phyloP scores from a whole-genome alignment of 495 filamentous ascomycete species.

The Xylona heveae region DNA sequence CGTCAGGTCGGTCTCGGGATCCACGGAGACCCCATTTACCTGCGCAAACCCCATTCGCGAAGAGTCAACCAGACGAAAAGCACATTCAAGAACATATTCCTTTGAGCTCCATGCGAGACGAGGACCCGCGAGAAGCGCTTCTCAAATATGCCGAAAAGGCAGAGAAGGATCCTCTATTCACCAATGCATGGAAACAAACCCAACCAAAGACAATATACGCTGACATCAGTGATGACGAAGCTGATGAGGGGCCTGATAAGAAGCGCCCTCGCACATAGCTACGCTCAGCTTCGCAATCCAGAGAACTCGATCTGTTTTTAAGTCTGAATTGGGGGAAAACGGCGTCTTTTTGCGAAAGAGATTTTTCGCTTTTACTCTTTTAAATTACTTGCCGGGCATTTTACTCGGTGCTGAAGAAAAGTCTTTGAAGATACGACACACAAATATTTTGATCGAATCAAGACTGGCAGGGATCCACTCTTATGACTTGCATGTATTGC shows the following conservation, averaged over 20 bases:
- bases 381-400: no score
- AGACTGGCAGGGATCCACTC: no score
- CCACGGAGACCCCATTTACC: conserved; percentile 66
- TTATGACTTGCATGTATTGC: no score
- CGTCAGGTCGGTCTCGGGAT: conserved; percentile 60
- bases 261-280: conserved; percentile 31
- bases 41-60: conserved; percentile 72
- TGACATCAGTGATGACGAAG: conserved; percentile 81
- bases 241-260: conserved; percentile 41
- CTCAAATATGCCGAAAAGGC: conserved; percentile 90
- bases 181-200: conserved; percentile 75
- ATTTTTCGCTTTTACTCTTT: no score
- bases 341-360: no score
- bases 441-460: no score
- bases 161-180: conserved; percentile 85
- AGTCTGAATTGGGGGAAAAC: no score
- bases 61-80: conserved; percentile 73
- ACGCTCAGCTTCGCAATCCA: no score
- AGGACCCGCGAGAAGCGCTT: conserved; percentile 86
- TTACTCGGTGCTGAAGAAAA: no score
- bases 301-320: no score
- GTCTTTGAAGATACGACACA: no score
- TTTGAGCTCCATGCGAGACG: conserved; percentile 84
- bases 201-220: conserved; percentile 88
- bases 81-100: conserved; percentile 77